Conservation (phyloP, 177 flowering plant species). For the Vitis hybrid region DNA sequence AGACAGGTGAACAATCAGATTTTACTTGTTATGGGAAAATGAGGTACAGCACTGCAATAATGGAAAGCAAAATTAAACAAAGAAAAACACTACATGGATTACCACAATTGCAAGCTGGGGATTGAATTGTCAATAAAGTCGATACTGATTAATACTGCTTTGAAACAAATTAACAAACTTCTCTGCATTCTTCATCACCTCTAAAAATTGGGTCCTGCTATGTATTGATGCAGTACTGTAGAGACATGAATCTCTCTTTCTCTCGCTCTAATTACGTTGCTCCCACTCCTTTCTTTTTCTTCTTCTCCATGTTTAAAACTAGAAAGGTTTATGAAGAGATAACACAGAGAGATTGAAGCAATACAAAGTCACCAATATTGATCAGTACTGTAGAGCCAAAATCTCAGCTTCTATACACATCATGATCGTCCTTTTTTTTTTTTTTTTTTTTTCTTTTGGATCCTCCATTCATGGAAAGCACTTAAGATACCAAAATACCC, state of each 20-base stretch:
- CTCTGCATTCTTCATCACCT: background rate
- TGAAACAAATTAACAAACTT: background rate
- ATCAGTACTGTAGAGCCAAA: conserved; percentile 1
- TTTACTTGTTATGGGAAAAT: conserved; percentile 1
- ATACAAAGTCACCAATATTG: background rate
- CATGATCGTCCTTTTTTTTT: background rate
- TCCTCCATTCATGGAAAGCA: background rate
- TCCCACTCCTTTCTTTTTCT: background rate
- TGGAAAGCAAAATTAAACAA: background rate
- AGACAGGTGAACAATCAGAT: background rate
- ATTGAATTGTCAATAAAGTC: conserved; percentile 3
- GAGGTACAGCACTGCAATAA: background rate
- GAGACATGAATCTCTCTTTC: background rate
- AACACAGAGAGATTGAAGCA: background rate
- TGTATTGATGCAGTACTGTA: no score
- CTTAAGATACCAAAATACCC: conserved; percentile 50
- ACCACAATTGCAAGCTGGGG: background rate
- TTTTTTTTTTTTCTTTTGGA: background rate
- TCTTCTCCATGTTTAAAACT: background rate
- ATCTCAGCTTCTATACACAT: conserved; percentile 18
- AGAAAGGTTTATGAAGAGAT: background rate
- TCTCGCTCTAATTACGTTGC: background rate
- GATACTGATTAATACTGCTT: background rate
- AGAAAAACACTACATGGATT: background rate
- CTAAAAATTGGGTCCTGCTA: background rate